Evolutionary conservation across 345 rosid species (phyloP).

Genomic region (Eutrema heterophyllum): DNA sequence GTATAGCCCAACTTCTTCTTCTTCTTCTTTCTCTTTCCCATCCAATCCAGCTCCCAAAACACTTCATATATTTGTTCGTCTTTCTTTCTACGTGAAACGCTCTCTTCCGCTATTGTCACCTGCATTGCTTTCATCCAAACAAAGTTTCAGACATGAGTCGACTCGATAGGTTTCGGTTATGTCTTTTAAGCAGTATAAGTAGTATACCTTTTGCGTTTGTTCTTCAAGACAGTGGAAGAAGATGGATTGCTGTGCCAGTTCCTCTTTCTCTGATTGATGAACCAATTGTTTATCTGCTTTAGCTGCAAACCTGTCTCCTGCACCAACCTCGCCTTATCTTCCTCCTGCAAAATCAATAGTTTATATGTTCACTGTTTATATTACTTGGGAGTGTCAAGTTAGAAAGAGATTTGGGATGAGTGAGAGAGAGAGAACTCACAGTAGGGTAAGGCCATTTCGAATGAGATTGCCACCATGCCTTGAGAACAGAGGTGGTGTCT

Average conservation of each 20-base stretch:
- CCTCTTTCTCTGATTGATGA: slow-evolving; percentile 96
- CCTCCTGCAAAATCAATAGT: slow-evolving; percentile 55
- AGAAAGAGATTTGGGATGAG: neutral
- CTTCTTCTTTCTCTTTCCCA: slow-evolving; percentile 4
- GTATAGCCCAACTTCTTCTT: slow-evolving; percentile 10
- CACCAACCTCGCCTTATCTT: slow-evolving; percentile 92
- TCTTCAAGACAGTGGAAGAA: slow-evolving; percentile 68
- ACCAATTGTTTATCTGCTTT: slow-evolving; percentile 99
- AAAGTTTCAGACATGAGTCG: slow-evolving; percentile 28
- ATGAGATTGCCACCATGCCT: slow-evolving; percentile 98
- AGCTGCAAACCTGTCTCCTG: slow-evolving; percentile 95
- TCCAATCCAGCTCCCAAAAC: slow-evolving; percentile 13
- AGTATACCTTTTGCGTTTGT: slow-evolving; percentile 87
- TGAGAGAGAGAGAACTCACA: slow-evolving; percentile 41
- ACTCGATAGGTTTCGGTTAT: neutral
- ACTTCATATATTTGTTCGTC: neutral
- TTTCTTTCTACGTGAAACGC: slow-evolving; percentile 42
- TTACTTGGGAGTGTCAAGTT: neutral
- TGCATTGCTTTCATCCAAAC: slow-evolving; percentile 75
- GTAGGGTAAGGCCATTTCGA: slow-evolving; percentile 99
- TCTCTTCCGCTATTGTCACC: slow-evolving; percentile 68
- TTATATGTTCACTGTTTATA: neutral
- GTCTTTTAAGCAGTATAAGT: neutral
- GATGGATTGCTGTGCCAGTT: slow-evolving; percentile 98
- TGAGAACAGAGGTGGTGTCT: slow-evolving; percentile 86